These are phyloP conservation scores for Globisporangium emineosum DNA, from an alignment of 352 stramenopile genomes.

Conservation along the genomic window DNA sequence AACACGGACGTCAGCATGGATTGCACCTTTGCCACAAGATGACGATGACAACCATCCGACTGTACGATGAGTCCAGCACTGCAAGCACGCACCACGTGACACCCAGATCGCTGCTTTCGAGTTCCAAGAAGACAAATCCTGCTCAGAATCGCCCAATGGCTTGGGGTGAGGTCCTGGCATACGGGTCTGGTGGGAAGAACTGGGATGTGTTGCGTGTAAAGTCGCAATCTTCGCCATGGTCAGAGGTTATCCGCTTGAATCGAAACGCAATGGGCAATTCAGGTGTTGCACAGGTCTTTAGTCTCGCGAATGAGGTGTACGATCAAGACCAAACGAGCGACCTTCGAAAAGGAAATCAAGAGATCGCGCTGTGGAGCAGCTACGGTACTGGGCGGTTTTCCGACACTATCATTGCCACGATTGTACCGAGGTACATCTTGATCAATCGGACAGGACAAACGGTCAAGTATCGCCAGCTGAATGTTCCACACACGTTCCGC, in stretches of 20 bases:
- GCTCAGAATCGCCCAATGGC: conserved; percentile 76
- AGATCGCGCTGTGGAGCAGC: conserved; percentile 83
- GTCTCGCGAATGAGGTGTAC: conserved; percentile 65
- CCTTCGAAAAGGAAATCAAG: conserved; percentile 61
- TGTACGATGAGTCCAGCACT: conserved; percentile 86
- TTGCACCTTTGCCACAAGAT: conserved; percentile 86
- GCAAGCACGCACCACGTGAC: conserved; percentile 82
- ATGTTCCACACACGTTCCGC: conserved; percentile 71
- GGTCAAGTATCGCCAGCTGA: conserved; percentile 83
- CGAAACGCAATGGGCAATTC: conserved; percentile 88
- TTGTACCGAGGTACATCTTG: conserved; percentile 84
- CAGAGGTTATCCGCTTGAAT: conserved; percentile 81
- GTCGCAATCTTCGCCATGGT: conserved; percentile 75
- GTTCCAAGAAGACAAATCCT: conserved; percentile 70
- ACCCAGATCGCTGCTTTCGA: conserved; percentile 67
- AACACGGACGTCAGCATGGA: conserved; percentile 56
- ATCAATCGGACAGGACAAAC: conserved; percentile 85
- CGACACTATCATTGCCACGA: conserved; percentile 84
- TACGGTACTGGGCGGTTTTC: conserved; percentile 81
- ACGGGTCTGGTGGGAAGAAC: conserved; percentile 70
- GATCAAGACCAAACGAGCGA: conserved; percentile 61
- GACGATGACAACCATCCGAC: conserved; percentile 83
- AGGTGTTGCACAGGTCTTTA: conserved; percentile 83
- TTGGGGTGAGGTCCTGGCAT: conserved; percentile 76
- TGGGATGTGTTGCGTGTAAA: conserved; percentile 84